Percentiles rank a stretch among this genome's conserved stretches.
Conservation (phyloP, 352 stramenopile genomes). For the Pythium rishiriense region DNA sequence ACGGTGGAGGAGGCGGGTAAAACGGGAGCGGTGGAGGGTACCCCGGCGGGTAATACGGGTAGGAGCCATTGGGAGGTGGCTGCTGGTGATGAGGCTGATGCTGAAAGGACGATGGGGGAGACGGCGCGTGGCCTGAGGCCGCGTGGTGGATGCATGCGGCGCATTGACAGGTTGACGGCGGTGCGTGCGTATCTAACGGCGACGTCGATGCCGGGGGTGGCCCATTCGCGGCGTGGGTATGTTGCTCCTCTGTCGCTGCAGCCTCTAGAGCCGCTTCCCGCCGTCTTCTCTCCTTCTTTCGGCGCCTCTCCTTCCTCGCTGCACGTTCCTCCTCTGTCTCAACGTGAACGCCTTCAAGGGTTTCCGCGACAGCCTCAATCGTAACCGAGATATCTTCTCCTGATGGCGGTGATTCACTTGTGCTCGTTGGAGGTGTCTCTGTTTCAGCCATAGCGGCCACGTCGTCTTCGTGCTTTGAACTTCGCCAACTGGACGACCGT, state of each 20-base stretch:
- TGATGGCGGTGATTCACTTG: neutral
- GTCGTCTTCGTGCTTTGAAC: neutral
- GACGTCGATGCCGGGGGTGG: neutral
- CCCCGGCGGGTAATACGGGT: constrained; percentile 7
- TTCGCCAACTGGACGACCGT: neutral
- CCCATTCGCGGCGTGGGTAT: neutral
- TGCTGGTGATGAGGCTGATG: neutral
- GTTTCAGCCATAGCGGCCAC: neutral
- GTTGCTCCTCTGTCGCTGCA: constrained; percentile 26
- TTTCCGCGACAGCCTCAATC: neutral
- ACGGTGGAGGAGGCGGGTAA: constrained; percentile 8
- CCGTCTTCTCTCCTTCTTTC: constrained; percentile 28
- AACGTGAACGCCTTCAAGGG: neutral
- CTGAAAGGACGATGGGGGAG: neutral
- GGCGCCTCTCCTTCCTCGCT: constrained; percentile 9
- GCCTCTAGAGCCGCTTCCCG: constrained; percentile 29
- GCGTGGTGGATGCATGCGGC: constrained; percentile 5
- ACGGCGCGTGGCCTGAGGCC: neutral
- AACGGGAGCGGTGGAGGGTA: constrained; percentile 5
- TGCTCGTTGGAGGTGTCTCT: neutral
- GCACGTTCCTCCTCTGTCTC: constrained; percentile 5
- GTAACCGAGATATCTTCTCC: neutral
- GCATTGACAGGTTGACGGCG: constrained; percentile 1
- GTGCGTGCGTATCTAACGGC: neutral
- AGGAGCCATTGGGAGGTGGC: neutral